Percentiles rank a stretch among this genome's conserved stretches.
Conservation (phyloP, 78 protist genomes). For the Dictyostelium firmibasis region DNA sequence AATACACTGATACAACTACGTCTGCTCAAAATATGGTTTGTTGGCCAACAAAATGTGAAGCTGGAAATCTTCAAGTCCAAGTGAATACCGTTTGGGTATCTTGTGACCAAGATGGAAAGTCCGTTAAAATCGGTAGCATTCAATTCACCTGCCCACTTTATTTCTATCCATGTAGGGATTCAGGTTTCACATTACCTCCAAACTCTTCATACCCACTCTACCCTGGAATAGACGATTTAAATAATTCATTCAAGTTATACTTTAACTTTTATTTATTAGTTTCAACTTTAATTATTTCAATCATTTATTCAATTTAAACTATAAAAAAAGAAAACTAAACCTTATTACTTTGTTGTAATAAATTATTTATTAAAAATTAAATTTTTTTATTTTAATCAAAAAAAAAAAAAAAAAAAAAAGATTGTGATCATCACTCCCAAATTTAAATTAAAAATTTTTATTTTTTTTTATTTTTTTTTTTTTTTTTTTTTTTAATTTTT, state of each 20-base stretch:
- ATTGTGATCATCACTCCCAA: background rate
- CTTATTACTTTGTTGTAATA: background rate
- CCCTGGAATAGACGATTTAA: background rate
- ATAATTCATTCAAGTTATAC: background rate
- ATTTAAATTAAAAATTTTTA: background rate
- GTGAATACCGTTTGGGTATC: background rate
- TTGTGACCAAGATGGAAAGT: background rate
- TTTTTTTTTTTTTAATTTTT: background rate
- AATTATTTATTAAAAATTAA: no score
- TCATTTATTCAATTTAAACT: background rate
- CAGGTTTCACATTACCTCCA: background rate
- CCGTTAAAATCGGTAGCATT: background rate
- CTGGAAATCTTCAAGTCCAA: background rate
- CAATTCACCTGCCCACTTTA: background rate
- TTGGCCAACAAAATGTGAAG: conserved; percentile 12
- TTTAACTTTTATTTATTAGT: background rate
- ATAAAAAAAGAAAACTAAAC: background rate
- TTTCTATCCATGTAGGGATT: background rate
- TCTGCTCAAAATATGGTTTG: background rate
- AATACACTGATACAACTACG: background rate
- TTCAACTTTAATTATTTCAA: background rate
- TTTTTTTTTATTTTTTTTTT: background rate
- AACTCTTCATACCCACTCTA: background rate
- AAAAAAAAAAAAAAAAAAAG: background rate
- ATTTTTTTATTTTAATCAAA: no score